Evolutionary conservation across 2,329 filamentous ascomycete genomes (phyloP), one percentile per base, ranked within the genome.

Genomic region (Graphilbum fragrans): DNA sequence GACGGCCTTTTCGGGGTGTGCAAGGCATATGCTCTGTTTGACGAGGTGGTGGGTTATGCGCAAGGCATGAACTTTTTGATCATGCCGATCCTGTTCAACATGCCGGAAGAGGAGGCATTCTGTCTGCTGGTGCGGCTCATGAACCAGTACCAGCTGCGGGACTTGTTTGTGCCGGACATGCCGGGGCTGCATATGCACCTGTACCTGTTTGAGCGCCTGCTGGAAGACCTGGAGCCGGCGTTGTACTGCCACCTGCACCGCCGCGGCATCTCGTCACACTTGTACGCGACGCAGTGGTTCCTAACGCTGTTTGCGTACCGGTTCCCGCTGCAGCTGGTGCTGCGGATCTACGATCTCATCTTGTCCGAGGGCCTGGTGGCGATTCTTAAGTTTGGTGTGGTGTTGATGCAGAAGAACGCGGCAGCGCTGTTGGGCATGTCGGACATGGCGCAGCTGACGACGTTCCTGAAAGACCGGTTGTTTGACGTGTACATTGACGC

Each of bases 241-340:
- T 67, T 98, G 7, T 95, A 94, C 62, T 95, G 90, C 57, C 92
- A 98, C 60, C 75, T 98, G 42, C 84, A 85, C 54, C 80, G 92
- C 44, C 78, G 84, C 42, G 81, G 86, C 49, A 92, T 98, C 41
- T 83, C 83, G 9, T 83, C 92, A 1, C 86, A 94, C 55, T 71
- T 98, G 9, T 98, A 98, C 57, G 92, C 92, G 35, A 98, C 92
- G 0, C 92, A 98, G 60, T 98, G 92, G 92, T 98, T 98, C 62
- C 72, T 98, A 38, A 98, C 92, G 0, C 71, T 98, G n/a, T 98
- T 98, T 56, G 87, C 90, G 25, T 98, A 98, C 60, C 84, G 93
- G 34, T 98, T 98, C 60, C 92, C 92, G 9, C 71, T 98, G 8
- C 92, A 98, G 57, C 77, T 98, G 10, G 92, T 98, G 7, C 79